Base-by-base conservation (phyloP, 2,329 filamentous ascomycete species). In the Trichophyton simii region DNA sequence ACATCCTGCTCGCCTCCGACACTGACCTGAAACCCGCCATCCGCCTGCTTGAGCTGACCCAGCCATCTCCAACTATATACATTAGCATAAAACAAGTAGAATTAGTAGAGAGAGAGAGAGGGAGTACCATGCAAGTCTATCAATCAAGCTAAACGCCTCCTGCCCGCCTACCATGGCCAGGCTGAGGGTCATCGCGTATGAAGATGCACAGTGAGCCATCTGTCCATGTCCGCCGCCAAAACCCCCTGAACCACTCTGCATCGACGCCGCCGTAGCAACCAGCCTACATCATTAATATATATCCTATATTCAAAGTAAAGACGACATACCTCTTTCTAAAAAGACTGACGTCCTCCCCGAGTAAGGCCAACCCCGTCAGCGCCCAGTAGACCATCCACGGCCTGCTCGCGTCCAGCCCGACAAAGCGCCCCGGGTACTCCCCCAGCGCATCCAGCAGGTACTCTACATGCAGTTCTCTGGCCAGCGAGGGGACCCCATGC, bases 321-420 rank as follows among this genome's bases (percentile, higher is more conserved):
- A 20, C n/a, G 1, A 15, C 25, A 1, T 31, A 44, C 41, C 41
- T 44, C 6, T 5, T 7, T 6, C 41, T n/a, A 15, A 44, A 44
- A 5, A 18, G 1, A 18, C 4, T n/a, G 41, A 83, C 74, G 71
- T 96, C 89, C 70, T 91, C 84, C 57, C 89, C 91, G 58, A 99
- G 77, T 38, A 91, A 79, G 28, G 82, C 79, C 65, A 99, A 78
- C 1, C 83, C 90, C 38, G 86, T 83, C 60, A 97, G 78, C 60
- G 83, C 88, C 94, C 94, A 99, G 77, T 96, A 97, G 65, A 96
- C 81, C 69, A 96, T 83, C 94, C 94, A 99, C 8, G 94, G 91
- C 61, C 92, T 81, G 71, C 88, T 91, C 36, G 94, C 87, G 78
- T 99, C 94, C 66, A 91, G 83, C 57, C 80, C 81, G 59, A 87